Percentiles rank a stretch among this genome's conserved stretches.
phyloP scores from a whole-genome alignment of 345 rosid genomes.

The Erysimum cheiranthoides region DNA sequence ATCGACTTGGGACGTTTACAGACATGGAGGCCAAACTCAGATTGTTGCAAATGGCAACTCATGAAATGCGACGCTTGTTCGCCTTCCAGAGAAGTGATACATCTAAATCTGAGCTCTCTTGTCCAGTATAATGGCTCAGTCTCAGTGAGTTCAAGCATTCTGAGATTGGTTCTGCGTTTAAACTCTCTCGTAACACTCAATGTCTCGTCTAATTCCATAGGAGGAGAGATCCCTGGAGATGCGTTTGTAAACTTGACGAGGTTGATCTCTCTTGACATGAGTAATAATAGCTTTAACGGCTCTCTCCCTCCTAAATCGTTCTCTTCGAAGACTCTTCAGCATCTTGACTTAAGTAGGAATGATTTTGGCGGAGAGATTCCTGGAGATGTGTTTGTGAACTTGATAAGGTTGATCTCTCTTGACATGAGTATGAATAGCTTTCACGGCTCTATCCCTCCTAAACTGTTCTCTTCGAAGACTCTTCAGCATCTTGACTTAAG shows the following conservation, averaged over 20 bases:
- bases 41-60: slow-evolving; percentile 38
- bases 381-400: no score
- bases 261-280: slow-evolving; percentile 43
- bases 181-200: slow-evolving; percentile 13
- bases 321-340: slow-evolving; percentile 33
- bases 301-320: slow-evolving; percentile 46
- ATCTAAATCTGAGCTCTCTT: background rate
- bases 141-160: slow-evolving; percentile 30
- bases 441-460: no score
- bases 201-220: slow-evolving; percentile 3
- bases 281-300: slow-evolving; percentile 37
- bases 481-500: no score
- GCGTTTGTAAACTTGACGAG: slow-evolving; percentile 47
- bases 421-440: no score
- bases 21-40: slow-evolving; percentile 38
- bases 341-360: slow-evolving; percentile 36
- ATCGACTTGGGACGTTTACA: background rate
- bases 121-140: background rate
- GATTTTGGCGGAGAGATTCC: no score
- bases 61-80: slow-evolving; percentile 24
- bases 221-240: slow-evolving; percentile 43
- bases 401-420: no score
- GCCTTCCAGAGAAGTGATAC: slow-evolving; percentile 7
- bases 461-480: no score
- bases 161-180: slow-evolving; percentile 32